These are phyloP conservation scores for Lactarius hengduanensis DNA, from an alignment of 768 basidiomycete genomes.

Conservation along the genomic window DNA sequence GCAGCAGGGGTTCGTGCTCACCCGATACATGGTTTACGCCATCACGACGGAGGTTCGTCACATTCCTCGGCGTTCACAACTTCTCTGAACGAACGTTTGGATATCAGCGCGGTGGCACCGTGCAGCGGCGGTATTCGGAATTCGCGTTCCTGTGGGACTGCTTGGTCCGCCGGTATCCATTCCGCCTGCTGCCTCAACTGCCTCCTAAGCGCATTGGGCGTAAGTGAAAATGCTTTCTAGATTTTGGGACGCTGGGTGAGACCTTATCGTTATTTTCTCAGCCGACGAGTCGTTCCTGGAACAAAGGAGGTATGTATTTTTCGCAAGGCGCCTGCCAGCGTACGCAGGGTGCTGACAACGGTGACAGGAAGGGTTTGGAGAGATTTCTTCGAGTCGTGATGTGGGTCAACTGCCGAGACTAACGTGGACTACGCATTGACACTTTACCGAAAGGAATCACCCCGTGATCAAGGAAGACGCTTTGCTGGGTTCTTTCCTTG, in stretches of 20 bases:
- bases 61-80: slow-evolving; percentile 8
- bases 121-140: slow-evolving; percentile 88
- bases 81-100: slow-evolving; percentile 9
- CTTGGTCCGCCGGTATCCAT: slow-evolving; percentile 84
- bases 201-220: slow-evolving; percentile 93
- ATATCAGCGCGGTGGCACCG: slow-evolving; percentile 57
- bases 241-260: neutral
- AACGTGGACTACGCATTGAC: slow-evolving; percentile 13
- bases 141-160: slow-evolving; percentile 90
- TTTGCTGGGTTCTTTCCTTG: slow-evolving; percentile 74
- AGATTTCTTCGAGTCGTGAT: slow-evolving; percentile 79
- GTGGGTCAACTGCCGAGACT: slow-evolving; percentile 41
- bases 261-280: slow-evolving; percentile 35
- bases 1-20: slow-evolving; percentile 90
- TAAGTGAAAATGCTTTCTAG: slow-evolving; percentile 41
- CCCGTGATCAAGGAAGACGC: slow-evolving; percentile 89
- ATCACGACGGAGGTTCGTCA: slow-evolving; percentile 47
- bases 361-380: slow-evolving; percentile 67
- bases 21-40: slow-evolving; percentile 83
- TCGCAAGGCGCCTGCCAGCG: neutral
- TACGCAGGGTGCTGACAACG: neutral
- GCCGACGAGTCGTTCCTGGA: slow-evolving; percentile 91
- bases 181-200: slow-evolving; percentile 80
- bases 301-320: slow-evolving; percentile 64
- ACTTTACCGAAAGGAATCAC: slow-evolving; percentile 61